Base-by-base conservation (phyloP, 164 flowering plant species). In the Vitis rupestris region DNA sequence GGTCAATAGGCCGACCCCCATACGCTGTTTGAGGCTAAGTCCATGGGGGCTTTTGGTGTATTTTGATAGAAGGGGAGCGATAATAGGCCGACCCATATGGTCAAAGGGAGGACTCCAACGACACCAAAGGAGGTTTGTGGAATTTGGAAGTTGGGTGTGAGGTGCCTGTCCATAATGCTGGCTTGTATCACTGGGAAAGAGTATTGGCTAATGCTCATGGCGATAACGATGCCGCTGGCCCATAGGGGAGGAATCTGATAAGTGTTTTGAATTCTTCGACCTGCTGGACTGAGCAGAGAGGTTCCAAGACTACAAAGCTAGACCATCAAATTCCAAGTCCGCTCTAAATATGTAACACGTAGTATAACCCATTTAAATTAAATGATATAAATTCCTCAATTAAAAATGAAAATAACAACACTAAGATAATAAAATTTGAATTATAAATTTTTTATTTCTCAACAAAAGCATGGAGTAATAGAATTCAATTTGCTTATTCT, bases 1-100 rank as follows among this genome's bases (percentile, higher is more conserved):
- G 4, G 84, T 16, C 3, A 81, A 37, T 15, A 84, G 11, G 7
- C 91, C 92, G 2, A 73, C 54, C 10, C 85, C 92, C 85, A 84
- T 86, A 14, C 86, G 65, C 5, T 59, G 61, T 61, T 62, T 81
- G 1, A 69, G 29, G 37, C 73, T 67, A 2, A 79, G 47, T 9
- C 64, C 65, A 6, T 37, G 37, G 0, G 81, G 83, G 48, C 31
- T 49, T 37, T 79, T 75, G 8, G 69, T 82, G 69, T 71, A 0
- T 50, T 72, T 80, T 6, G 76, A 64, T 15, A 75, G 69, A 2
- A 75, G 0, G 3, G 86, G 88, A 10, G 81, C 55, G 19, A 87
- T 23, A 2, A 75, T 31, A 2, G 83, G 82, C 65, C 69, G 10
- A 85, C 52, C 89, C 88, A 84, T 8, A 84, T n/a, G 2, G 80